These are phyloP conservation scores for Phytopythium litorale DNA, from an alignment of 352 stramenopile genomes.

Conservation along the genomic window DNA sequence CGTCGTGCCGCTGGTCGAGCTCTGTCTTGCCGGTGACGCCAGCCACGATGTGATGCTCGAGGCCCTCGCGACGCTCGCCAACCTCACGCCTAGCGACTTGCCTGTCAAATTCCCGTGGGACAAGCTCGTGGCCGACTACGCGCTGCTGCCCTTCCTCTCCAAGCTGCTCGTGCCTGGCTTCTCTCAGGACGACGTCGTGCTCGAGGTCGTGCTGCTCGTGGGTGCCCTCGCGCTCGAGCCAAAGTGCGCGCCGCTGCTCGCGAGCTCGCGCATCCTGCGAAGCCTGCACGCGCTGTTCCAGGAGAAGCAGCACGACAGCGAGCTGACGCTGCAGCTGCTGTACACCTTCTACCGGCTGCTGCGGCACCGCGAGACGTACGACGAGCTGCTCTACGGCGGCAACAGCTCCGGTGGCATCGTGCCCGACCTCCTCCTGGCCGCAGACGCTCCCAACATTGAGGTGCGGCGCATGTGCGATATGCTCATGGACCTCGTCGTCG, in stretches of 20 bases:
- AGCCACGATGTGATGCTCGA: conserved; percentile 94
- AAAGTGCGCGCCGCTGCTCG: conserved; percentile 77
- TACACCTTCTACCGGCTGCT: conserved; percentile 81
- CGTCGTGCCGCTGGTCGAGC: conserved; percentile 83
- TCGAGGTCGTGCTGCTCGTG: conserved; percentile 89
- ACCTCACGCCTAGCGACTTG: conserved; percentile 91
- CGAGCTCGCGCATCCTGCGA: conserved; percentile 64
- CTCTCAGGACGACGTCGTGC: conserved; percentile 89
- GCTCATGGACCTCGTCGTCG: conserved; percentile 82
- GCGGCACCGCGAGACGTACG: conserved; percentile 68
- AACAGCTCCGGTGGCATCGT: conserved; percentile 50
- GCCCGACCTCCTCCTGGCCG: conserved; percentile 70
- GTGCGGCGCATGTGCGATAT: conserved; percentile 84
- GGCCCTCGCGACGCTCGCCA: conserved; percentile 89
- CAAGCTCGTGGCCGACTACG: conserved; percentile 84
- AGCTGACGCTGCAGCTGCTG: conserved; percentile 78
- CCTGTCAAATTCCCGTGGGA: conserved; percentile 87
- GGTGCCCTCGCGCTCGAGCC: conserved; percentile 74
- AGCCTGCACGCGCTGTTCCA: conserved; percentile 81
- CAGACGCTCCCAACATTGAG: conserved; percentile 75
- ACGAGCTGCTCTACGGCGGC: conserved; percentile 61
- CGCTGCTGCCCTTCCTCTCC: conserved; percentile 84
- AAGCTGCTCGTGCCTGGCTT: conserved; percentile 92
- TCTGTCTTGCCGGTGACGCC: conserved; percentile 73
- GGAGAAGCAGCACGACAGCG: conserved; percentile 85